These are phyloP conservation scores for Fusarium napiforme DNA, from an alignment of 2,329 filamentous ascomycete species.

Conservation along the genomic window DNA sequence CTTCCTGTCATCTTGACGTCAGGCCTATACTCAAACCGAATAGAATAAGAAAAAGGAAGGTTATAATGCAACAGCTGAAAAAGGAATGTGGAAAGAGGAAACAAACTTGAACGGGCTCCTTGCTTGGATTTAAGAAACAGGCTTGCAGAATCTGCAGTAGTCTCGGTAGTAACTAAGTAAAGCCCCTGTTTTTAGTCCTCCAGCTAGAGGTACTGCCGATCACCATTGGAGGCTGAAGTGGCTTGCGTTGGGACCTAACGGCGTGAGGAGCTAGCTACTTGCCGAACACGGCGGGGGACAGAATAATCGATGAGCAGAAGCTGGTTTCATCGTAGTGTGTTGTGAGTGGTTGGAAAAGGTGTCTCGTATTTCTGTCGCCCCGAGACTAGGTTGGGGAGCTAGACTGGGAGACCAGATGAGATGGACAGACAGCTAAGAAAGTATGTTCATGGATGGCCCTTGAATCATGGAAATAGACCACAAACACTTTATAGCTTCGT, in stretches of 20 bases:
- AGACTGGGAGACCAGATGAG: neutral
- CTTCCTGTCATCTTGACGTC: slow-evolving; percentile 29
- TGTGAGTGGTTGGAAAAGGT: neutral
- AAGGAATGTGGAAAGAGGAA: slow-evolving; percentile 3
- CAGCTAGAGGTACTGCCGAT: slow-evolving; percentile 5
- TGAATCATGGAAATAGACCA: neutral
- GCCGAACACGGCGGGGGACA: neutral
- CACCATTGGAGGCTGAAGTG: neutral
- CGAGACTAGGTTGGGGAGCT: neutral
- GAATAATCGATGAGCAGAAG: neutral
- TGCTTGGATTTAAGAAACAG: slow-evolving; percentile 8
- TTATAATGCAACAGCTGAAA: neutral
- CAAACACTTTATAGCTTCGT: neutral
- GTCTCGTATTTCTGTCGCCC: neutral
- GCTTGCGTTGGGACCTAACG: neutral
- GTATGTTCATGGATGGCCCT: neutral
- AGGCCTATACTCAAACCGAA: neutral
- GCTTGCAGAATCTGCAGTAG: slow-evolving; percentile 14
- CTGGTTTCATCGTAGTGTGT: neutral
- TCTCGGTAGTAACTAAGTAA: neutral
- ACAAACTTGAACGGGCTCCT: neutral
- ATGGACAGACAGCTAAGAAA: neutral
- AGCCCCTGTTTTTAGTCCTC: neutral
- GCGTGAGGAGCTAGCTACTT: neutral
- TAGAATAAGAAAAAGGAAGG: too few species aligned